Base-by-base conservation (phyloP, 345 rosid species). In the Leavenworthia alabamica region DNA sequence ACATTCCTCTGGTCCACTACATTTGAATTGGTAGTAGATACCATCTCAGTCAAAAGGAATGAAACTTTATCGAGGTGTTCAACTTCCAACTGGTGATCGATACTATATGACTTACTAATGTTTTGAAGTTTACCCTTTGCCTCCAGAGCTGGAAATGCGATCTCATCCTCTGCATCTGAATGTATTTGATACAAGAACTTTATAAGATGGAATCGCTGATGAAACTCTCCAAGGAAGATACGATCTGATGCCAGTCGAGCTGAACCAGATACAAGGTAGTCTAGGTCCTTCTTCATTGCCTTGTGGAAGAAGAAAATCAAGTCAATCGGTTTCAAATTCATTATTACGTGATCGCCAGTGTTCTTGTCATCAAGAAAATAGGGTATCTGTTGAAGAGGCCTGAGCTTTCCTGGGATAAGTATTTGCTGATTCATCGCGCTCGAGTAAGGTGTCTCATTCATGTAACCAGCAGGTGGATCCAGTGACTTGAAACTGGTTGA, bases 101-200 rank as follows among this genome's bases (percentile, higher is more conserved):
- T 77, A 17, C 79, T 62, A 63, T 83, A 87, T 19, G 90, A 82
- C 47, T 60, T 75, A 68, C 84, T 76, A 28, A 90, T 79, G 49
- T 87, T 85, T 71, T 64, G 78, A 56, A 78, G 67, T 63, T 82
- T 70, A 15, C 85, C 88, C 70, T 82, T 79, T 20, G 83, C 85
- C 75, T 90, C 93, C 37, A 90, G 32, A 16, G 87, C 89, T 56
- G 97, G 97, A 75, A 90, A 87, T 33, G 82, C 86, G 17, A 83
- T 68, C 77, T 87, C 90, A 71, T 87, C 97, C 71, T 90, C 95
- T 3, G 85, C 78, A 49, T 77, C 78, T n/a, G 83, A 80, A 29
- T 85, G 90, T 39, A 85, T 75, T 67, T 73, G 82, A 78, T 76
- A 77, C 20, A 81, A 71, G 63, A 75, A 67, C 56, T 50, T 69